Percentiles rank a stretch among this genome's conserved stretches.
phyloP scores from a whole-genome alignment of 1,139 yeast genomes.

The Saccharomyces hybrid region DNA sequence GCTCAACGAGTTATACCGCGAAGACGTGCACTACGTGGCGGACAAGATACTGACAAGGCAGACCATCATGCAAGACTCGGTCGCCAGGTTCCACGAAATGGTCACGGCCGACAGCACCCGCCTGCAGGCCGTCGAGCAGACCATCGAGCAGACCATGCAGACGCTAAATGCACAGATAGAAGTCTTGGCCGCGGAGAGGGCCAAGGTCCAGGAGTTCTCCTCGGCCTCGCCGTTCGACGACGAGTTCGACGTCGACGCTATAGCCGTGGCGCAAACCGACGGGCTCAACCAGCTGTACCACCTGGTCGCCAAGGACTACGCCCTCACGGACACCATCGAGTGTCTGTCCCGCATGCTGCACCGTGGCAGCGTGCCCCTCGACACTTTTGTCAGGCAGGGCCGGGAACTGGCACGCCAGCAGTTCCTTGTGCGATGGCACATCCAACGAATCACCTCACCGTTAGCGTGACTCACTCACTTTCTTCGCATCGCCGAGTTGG shows the following conservation, averaged over 20 bases:
- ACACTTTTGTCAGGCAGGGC: conserved; percentile 36
- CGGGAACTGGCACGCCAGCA: conserved; percentile 71
- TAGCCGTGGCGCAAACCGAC: conserved; percentile 8
- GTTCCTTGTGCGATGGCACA: conserved; percentile 43
- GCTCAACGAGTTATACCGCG: background rate
- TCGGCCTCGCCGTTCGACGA: conserved; percentile 4
- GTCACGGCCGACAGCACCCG: background rate
- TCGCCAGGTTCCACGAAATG: background rate
- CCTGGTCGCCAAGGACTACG: conserved; percentile 56
- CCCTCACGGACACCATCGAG: conserved; percentile 61
- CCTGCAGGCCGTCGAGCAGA: background rate
- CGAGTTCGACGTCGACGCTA: conserved; percentile 1
- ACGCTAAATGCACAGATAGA: conserved; percentile 5
- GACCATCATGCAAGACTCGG: background rate
- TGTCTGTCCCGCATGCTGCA: conserved; percentile 55
- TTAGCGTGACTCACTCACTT: conserved; percentile 2
- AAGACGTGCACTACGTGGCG: background rate
- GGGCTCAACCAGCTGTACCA: conserved; percentile 50
- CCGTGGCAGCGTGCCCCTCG: conserved; percentile 32
- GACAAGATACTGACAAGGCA: background rate
- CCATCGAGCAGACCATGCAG: background rate
- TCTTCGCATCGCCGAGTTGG: background rate
- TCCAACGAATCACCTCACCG: conserved; percentile 32
- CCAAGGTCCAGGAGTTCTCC: conserved; percentile 3
- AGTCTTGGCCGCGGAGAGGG: conserved; percentile 3